phyloP scores from a whole-genome alignment of 352 stramenopile species.

The Phytophthora cactorum region DNA sequence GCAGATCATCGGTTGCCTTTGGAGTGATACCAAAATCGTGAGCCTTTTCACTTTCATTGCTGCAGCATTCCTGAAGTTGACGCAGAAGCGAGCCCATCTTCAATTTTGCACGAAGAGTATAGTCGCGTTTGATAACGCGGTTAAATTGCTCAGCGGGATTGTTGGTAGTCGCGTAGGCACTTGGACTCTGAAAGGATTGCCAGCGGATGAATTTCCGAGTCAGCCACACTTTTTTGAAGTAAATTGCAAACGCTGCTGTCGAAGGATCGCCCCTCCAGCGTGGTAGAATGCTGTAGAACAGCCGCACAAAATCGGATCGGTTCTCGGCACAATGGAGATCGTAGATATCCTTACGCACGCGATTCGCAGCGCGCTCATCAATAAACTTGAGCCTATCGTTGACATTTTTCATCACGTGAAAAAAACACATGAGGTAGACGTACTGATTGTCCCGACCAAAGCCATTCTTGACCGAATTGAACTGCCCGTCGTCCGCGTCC shows the following conservation, averaged over 20 bases:
- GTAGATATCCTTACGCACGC: not conserved
- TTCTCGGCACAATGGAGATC: not conserved
- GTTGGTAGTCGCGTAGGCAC: not conserved
- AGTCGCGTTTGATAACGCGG: not conserved
- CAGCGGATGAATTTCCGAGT: not conserved
- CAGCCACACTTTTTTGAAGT: not conserved
- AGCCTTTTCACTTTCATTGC: not conserved
- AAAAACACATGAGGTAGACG: not conserved
- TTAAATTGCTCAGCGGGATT: conserved; percentile 3
- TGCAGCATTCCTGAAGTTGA: not conserved
- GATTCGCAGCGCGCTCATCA: not conserved
- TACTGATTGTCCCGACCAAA: not conserved
- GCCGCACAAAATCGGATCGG: not conserved
- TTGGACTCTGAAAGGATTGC: not conserved
- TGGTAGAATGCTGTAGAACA: no score
- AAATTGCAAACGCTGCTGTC: not conserved
- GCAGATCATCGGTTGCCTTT: not conserved
- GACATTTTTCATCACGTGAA: conserved; percentile 3
- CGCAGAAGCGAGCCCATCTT: not conserved
- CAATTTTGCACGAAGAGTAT: not conserved
- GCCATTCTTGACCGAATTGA: not conserved
- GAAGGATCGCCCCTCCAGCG: not conserved
- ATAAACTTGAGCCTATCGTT: not conserved
- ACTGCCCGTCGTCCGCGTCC: not conserved
- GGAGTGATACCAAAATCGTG: not conserved